Evolutionary conservation across 495 filamentous ascomycete genomes (phyloP), one percentile per base, ranked within the genome.

Genomic region (Neurospora sp.): DNA sequence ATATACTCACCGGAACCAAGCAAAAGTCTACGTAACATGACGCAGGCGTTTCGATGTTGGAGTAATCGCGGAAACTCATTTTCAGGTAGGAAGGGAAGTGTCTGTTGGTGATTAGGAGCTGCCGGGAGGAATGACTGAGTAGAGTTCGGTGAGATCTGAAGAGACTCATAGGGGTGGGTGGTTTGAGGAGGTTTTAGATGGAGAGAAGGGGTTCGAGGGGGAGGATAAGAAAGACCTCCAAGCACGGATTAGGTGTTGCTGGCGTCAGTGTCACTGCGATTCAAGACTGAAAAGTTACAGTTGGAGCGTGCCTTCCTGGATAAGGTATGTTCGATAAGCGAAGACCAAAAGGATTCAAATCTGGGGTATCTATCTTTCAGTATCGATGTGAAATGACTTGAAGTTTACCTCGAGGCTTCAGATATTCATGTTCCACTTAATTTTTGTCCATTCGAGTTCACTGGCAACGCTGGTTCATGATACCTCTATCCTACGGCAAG

Each of bases 1-100:
- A 53, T 22, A 20, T 20, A 83, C 87, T 69, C 80, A 94, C 91
- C 0, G 93, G 93, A 75, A 96, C 88, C 69, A 96, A 82, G 80
- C 93, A 96, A 78, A 96, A 95, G 78, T 97, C 93, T 4, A 89
- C 93, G 39, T 89, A 87, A 81, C 92, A 94, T 71, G 82, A 79
- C 16, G 84, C 79, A 4, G 92, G 92, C 0, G 92, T 94, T 9
- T 85, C 82, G 70, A 92, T 81, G 10, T 75, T 75, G 5, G 77
- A 72, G 73, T 84, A 83, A 42, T 85, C 84, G 27, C 22, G 53
- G 53, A 61, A 35, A 61, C 53, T 61, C 53, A 61, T 61, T 18
- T 61, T 61, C 12, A 8, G 27, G 6, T 31, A 61, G 27, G 12
- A 31, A 61, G 53, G 53, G 40, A 12, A 11, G 10, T 53, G 20